Conservation (phyloP, 148 eudicot species). For the Rhododendron kiyosumense region DNA sequence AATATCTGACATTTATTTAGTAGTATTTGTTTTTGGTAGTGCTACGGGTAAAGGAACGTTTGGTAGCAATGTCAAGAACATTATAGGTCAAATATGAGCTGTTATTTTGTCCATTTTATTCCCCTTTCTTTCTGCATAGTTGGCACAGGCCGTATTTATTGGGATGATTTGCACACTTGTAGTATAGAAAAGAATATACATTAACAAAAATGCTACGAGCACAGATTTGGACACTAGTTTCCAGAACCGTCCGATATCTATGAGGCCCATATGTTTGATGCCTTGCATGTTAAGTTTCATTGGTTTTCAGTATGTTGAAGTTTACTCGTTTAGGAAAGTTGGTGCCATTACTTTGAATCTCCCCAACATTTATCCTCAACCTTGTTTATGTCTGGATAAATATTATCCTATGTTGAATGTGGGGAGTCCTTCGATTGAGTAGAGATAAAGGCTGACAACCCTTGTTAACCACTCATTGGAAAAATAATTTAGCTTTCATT, state of each 20-base stretch:
- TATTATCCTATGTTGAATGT: neutral
- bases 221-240: neutral
- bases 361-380: neutral
- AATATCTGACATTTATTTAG: neutral
- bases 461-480: neutral
- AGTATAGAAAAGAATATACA: neutral
- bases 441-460: constrained; percentile 12
- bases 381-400: neutral
- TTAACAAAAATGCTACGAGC: neutral
- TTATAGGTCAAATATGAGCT: neutral
- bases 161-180: neutral
- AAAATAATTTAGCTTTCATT: neutral
- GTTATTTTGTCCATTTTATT: neutral
- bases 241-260: neutral
- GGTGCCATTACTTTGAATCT: neutral
- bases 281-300: neutral
- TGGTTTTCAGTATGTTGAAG: neutral
- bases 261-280: neutral
- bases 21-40: neutral
- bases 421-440: constrained; percentile 6
- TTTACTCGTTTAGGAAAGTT: neutral
- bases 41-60: neutral
- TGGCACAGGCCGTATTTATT: neutral
- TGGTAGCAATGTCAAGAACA: neutral
- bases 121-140: neutral